Evolutionary conservation across 129 eudicot species (phyloP), one percentile per base, ranked within the genome.

Genomic region (Kitagawia praeruptora): DNA sequence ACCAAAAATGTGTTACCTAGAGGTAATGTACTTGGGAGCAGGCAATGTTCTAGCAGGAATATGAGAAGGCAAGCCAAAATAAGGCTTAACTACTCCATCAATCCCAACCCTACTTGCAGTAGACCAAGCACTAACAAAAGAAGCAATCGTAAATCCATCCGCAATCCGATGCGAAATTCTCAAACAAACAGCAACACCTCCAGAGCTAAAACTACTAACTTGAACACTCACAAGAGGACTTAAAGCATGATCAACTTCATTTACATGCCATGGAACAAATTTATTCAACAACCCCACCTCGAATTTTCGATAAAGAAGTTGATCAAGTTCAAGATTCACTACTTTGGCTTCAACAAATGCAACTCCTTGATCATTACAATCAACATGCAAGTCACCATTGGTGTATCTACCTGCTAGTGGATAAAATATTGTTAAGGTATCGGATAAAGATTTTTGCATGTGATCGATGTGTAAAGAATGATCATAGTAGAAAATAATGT

Each of bases 331-430:
- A 14, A 41, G 39, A 16, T 45, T 61, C 5, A 69, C 1, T 9
- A 73, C 76, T 25, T 74, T 54, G n/a, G 87, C 82, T 46, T 72
- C 78, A 14, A 51, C 23, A 51, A 28, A 85, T 9, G 25, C 79
- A 6, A 75, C 56, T 4, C 88, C 88, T 74, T 78, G 51, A 25
- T 81, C 88, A 28, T 78, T 74, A 41, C 88, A 81, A 21, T 85
- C 70, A 6, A 85, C 42, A 6, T 34, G 38, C 27, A 61, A 40
- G 21, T 41, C 34, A 10, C 75, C 80, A 74, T 40, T 46, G 4
- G 48, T 25, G 49, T 61, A 63, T 51, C 83, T 74, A 10, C 88
- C 85, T 6, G 88, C 83, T 2, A 85, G 41, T n/a, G 85, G 88
- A 72, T 78, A 81, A 25, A 45, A 81, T 1, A 3, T 53, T 23